Conservation (phyloP, 2,329 filamentous ascomycete genomes). For the Penicillium fuscoglaucum region DNA sequence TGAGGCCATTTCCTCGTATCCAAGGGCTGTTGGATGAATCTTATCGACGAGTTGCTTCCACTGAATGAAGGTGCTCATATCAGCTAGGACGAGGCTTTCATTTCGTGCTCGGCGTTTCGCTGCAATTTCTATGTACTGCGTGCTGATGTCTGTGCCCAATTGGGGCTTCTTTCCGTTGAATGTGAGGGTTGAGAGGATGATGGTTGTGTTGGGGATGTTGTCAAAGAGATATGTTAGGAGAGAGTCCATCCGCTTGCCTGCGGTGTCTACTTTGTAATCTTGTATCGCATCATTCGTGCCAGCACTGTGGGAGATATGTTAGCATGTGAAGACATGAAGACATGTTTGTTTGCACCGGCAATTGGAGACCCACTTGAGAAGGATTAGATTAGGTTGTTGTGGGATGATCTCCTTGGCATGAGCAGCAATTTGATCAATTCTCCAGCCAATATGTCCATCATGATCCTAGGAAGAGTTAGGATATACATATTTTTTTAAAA, state of each 20-base stretch:
- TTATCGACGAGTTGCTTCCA: constrained; percentile 21
- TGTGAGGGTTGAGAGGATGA: constrained; percentile 38
- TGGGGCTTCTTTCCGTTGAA: constrained; percentile 18
- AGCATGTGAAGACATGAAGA: background rate
- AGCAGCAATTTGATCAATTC: constrained; percentile 22
- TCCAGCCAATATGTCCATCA: constrained; percentile 28
- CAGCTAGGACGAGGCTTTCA: constrained; percentile 28
- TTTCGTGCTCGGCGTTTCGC: constrained; percentile 20
- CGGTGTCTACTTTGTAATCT: constrained; percentile 20
- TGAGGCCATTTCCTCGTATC: constrained; percentile 31
- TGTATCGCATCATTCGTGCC: constrained; percentile 39
- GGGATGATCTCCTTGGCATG: constrained; percentile 10
- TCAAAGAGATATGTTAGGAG: constrained; percentile 29
- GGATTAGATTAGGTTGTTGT: constrained; percentile 30
- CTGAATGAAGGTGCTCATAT: constrained; percentile 28
- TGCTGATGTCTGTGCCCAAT: constrained; percentile 19
- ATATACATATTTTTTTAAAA: background rate
- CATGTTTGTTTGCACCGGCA: background rate
- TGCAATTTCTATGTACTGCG: constrained; percentile 29
- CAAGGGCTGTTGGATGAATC: constrained; percentile 26
- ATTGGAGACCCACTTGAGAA: constrained; percentile 26
- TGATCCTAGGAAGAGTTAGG: constrained; percentile 19
- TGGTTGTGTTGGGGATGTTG: constrained; percentile 26
- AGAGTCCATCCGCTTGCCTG: constrained; percentile 26
- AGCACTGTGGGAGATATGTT: constrained; percentile 20